These are phyloP conservation scores for Leucaena leucocephala DNA, from an alignment of 306 rosid genomes.

Conservation along the genomic window DNA sequence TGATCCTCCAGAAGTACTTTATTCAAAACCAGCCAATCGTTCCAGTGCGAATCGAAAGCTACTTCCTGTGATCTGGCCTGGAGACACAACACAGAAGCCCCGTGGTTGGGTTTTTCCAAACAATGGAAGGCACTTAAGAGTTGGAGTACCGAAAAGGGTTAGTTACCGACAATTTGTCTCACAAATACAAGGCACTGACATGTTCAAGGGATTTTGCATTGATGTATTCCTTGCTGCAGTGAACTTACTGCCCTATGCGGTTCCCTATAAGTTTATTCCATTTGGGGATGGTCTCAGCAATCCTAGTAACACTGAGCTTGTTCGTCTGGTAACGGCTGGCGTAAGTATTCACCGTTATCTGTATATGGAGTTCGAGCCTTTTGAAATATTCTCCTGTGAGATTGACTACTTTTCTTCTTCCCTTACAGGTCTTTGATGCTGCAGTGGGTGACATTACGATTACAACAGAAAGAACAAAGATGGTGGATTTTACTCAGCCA, in stretches of 20 bases:
- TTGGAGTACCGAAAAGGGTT: conserved; percentile 78
- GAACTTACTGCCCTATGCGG: conserved; percentile 82
- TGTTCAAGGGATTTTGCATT: conserved; percentile 82
- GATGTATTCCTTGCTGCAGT: conserved; percentile 89
- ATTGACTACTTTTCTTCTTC: conserved; percentile 36
- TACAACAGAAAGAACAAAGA: conserved; percentile 77
- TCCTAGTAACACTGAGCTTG: conserved; percentile 73
- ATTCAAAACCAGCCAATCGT: conserved; percentile 63
- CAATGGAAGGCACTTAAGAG: conserved; percentile 72
- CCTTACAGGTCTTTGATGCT: conserved; percentile 72
- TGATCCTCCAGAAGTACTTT: conserved; percentile 67
- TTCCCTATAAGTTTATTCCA: conserved; percentile 67
- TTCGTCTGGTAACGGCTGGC: conserved; percentile 66
- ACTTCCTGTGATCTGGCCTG: conserved; percentile 78
- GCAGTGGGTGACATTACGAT: conserved; percentile 94
- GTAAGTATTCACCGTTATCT: conserved; percentile 56
- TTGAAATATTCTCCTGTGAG: conserved; percentile 24
- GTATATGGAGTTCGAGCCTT: conserved; percentile 21
- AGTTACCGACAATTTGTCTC: conserved; percentile 74
- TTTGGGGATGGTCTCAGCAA: conserved; percentile 76
- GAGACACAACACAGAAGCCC: conserved; percentile 68
- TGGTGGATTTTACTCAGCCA: conserved; percentile 98
- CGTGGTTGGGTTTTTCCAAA: conserved; percentile 98
- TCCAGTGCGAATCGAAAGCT: conserved; percentile 61
- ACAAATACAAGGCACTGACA: conserved; percentile 58